phyloP scores from a whole-genome alignment of 345 rosid species.

The Syzygium oleosum region DNA sequence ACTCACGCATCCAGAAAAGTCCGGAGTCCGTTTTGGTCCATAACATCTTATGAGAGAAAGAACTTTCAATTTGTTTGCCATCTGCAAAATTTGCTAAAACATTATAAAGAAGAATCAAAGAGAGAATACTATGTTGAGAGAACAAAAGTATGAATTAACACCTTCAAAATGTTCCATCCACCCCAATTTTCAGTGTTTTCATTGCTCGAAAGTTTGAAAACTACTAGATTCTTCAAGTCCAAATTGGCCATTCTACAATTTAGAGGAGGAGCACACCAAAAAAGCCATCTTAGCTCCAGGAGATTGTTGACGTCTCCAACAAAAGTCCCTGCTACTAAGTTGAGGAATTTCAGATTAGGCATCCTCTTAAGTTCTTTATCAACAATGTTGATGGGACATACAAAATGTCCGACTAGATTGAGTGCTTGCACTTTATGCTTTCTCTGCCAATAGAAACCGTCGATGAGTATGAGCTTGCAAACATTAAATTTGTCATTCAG shows the following conservation, averaged over 20 bases:
- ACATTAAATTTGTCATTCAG: not conserved
- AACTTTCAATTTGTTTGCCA: not conserved
- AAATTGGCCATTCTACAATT: not conserved
- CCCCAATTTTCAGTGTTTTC: not conserved
- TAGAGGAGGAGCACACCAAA: not conserved
- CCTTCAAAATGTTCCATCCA: not conserved
- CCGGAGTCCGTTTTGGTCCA: not conserved
- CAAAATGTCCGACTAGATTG: not conserved
- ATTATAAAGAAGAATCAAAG: not conserved
- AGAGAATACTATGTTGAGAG: not conserved
- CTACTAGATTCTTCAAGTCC: not conserved
- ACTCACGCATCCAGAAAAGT: not conserved
- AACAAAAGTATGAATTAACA: not conserved
- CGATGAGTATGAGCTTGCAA: not conserved
- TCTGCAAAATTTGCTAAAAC: not conserved
- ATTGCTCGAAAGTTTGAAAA: not conserved
- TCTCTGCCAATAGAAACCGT: not conserved
- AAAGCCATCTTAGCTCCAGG: not conserved
- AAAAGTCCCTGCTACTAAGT: not conserved
- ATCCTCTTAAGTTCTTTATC: not conserved
- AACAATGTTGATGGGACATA: rapidly evolving
- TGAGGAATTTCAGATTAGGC: not conserved
- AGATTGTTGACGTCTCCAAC: not conserved
- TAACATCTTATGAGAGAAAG: not conserved
- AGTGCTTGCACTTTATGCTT: not conserved